Percentiles rank a stretch among this genome's conserved stretches.
phyloP scores from a whole-genome alignment of 495 filamentous ascomycete species.

The Podospora pseudocomata region DNA sequence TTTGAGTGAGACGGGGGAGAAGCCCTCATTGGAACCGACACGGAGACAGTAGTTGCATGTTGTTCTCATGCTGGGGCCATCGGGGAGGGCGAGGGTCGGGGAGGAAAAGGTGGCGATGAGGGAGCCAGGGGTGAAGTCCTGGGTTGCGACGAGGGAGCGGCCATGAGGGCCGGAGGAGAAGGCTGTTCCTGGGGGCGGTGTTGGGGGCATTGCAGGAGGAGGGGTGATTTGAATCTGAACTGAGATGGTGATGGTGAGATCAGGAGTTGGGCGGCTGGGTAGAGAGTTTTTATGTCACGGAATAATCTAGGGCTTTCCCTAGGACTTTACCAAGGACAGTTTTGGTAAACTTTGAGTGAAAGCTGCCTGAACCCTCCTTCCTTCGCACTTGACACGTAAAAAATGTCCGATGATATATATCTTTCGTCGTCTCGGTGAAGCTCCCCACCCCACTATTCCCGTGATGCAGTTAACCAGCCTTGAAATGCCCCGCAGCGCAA shows the following conservation, averaged over 20 bases:
- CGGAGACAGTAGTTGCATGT: slow-evolving; percentile 45
- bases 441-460: neutral
- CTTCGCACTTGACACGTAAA: no score
- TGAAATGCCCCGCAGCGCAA: neutral
- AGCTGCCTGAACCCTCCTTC: no score
- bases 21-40: slow-evolving; percentile 12
- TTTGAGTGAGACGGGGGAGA: slow-evolving; percentile 25
- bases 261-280: neutral
- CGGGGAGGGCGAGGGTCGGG: slow-evolving; percentile 44
- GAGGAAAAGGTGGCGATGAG: slow-evolving; percentile 39
- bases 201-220: slow-evolving; percentile 14
- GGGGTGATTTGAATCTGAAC: neutral
- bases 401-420: no score
- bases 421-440: neutral
- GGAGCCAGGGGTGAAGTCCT: slow-evolving; percentile 36
- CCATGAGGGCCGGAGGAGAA: slow-evolving; percentile 14
- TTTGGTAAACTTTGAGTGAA: no score
- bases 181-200: slow-evolving; percentile 14
- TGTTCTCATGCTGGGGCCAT: slow-evolving; percentile 30
- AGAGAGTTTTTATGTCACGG: no score
- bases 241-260: neutral
- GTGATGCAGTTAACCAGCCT: neutral
- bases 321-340: no score
- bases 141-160: slow-evolving; percentile 37
- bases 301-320: no score